Conservation (phyloP, 1,139 yeast genomes). For the Trichomonascaceae sp. region DNA sequence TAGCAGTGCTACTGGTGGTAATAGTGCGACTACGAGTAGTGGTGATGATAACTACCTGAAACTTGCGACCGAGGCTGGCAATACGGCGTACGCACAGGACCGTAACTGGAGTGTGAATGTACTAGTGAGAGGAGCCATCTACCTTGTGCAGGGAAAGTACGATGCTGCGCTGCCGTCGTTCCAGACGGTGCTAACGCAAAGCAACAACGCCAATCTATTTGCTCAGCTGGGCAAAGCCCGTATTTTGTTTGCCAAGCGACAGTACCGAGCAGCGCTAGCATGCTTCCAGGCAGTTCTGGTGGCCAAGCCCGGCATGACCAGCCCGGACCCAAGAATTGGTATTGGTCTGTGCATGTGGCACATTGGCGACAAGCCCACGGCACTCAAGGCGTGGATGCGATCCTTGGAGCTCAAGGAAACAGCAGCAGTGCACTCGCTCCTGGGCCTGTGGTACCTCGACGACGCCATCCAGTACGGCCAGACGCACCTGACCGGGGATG, state of each 20-base stretch:
- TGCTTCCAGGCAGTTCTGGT: conserved; percentile 72
- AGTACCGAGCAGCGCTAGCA: conserved; percentile 62
- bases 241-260: conserved; percentile 55
- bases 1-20: conserved; percentile 12
- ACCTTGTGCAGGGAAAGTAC: conserved; percentile 49
- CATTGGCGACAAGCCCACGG: conserved; percentile 64
- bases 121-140: conserved; percentile 44
- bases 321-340: conserved; percentile 92
- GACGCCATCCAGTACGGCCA: conserved; percentile 31
- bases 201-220: conserved; percentile 44
- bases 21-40: background rate
- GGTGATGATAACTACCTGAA: conserved; percentile 13
- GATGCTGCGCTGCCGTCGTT: conserved; percentile 41
- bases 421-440: conserved; percentile 51
- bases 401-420: conserved; percentile 52
- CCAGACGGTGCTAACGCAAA: conserved; percentile 24
- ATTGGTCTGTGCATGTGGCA: conserved; percentile 92
- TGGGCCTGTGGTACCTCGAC: conserved; percentile 59
- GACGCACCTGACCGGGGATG: conserved; percentile 12
- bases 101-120: conserved; percentile 36
- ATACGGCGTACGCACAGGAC: conserved; percentile 25
- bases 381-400: conserved; percentile 73
- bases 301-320: conserved; percentile 52
- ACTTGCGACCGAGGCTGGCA: conserved; percentile 20
- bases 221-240: conserved; percentile 84